Percentiles rank a stretch among this genome's conserved stretches.
Evolutionary conservation across 257 asterid genomes (phyloP).

Genomic region (Rauvolfia tetraphylla): DNA sequence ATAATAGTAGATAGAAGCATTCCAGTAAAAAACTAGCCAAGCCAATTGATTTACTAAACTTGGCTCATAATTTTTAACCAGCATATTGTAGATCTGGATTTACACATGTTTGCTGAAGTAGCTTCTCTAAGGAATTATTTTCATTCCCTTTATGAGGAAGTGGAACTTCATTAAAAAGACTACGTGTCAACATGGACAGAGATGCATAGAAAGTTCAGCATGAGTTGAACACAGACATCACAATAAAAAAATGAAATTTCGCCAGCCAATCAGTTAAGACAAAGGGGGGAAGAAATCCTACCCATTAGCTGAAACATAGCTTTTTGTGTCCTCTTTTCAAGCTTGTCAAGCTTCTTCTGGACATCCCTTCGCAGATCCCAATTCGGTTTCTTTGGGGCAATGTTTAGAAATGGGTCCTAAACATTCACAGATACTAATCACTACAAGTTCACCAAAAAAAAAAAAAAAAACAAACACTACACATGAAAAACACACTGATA

Average conservation of each 20-base stretch:
- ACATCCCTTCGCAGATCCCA: conserved; percentile 97
- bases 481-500: not conserved
- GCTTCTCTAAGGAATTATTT: not conserved
- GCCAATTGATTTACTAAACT: not conserved
- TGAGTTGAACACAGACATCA: not conserved
- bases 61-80: not conserved
- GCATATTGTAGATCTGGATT: not conserved
- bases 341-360: conserved; percentile 89
- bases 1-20: not conserved
- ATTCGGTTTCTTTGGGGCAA: conserved; percentile 96
- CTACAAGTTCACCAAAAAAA: not conserved
- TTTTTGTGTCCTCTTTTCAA: conserved; percentile 87
- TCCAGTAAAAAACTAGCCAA: not conserved
- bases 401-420: conserved; percentile 89
- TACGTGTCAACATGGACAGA: not conserved
- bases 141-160: not conserved
- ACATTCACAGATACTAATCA: conserved; percentile 8
- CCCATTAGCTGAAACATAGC: conserved; percentile 71
- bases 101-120: not conserved
- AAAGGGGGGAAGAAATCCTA: conserved; percentile 17
- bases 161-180: not conserved
- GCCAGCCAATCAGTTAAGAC: not conserved
- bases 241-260: not conserved
- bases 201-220: not conserved
- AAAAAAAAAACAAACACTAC: not conserved